Conservation (phyloP, 805 yeast species). For the Suhomyces xylopsoci region DNA sequence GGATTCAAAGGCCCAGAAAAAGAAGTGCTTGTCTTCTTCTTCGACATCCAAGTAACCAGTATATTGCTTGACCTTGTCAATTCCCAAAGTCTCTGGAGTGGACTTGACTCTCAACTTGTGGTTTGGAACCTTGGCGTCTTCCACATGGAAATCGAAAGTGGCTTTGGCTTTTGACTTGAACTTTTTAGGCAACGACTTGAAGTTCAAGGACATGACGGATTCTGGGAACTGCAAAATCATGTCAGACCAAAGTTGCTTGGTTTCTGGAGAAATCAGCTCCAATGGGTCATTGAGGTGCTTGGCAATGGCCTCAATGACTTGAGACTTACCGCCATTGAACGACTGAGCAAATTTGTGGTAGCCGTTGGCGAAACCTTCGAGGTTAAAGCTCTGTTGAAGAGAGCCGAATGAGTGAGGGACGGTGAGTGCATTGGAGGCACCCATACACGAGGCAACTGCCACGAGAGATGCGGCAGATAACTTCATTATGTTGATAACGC, state of each 20-base stretch:
- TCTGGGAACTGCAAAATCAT: conserved; percentile 60
- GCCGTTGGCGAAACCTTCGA: conserved; percentile 6
- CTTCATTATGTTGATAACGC: conserved; percentile 13
- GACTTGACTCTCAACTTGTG: conserved; percentile 59
- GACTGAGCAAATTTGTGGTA: conserved; percentile 6
- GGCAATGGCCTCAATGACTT: conserved; percentile 47
- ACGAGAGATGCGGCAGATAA: conserved; percentile 16
- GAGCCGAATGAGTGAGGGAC: conserved; percentile 20
- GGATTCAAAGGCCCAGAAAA: conserved; percentile 92
- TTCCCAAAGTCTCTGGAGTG: conserved; percentile 65
- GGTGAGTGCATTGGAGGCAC: conserved; percentile 20
- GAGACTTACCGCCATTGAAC: conserved; percentile 11
- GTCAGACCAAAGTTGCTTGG: conserved; percentile 59
- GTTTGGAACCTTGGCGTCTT: conserved; percentile 39
- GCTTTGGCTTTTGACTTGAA: conserved; percentile 6
- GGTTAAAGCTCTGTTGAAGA: conserved; percentile 19
- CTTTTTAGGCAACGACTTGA: conserved; percentile 48
- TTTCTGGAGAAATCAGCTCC: conserved; percentile 46
- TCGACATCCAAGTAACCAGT: conserved; percentile 82
- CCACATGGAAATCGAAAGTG: conserved; percentile 38
- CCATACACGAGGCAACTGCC: conserved; percentile 14
- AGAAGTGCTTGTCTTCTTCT: conserved; percentile 84
- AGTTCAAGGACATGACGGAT: conserved; percentile 47
- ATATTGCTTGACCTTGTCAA: conserved; percentile 79
- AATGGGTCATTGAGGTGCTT: conserved; percentile 50